phyloP scores from a whole-genome alignment of 2,329 filamentous ascomycete genomes.

The Fusarium setosum region DNA sequence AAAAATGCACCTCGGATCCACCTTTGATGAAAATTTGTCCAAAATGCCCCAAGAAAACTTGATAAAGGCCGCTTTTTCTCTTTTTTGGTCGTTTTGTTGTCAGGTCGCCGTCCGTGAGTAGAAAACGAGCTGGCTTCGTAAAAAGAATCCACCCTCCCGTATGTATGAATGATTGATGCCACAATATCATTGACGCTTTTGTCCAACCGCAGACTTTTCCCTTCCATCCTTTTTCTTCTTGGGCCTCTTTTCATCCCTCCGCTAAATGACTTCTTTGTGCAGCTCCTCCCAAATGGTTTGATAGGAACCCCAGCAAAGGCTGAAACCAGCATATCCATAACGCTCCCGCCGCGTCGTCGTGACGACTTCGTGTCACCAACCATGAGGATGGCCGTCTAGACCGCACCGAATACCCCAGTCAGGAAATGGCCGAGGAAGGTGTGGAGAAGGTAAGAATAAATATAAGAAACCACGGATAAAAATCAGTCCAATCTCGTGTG shows the following conservation, averaged over 20 bases:
- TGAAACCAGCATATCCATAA: not conserved
- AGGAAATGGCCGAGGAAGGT: not conserved
- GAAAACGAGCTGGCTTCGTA: not conserved
- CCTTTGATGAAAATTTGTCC: constrained; percentile 16
- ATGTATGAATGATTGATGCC: constrained; percentile 12
- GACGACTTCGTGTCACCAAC: not conserved
- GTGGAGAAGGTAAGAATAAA: not conserved
- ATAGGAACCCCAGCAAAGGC: not conserved
- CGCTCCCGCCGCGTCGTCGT: not conserved
- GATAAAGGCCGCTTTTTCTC: constrained; percentile 22
- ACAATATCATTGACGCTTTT: constrained; percentile 17
- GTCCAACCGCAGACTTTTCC: constrained; percentile 5
- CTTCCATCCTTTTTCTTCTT: constrained; percentile 2
- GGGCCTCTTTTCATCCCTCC: not conserved
- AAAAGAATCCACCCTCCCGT: constrained; percentile 5
- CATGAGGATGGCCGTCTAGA: not conserved
- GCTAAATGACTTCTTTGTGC: not conserved
- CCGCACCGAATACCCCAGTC: not conserved
- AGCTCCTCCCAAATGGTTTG: not conserved
- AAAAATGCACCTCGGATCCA: not conserved
- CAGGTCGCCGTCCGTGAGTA: constrained; percentile 19
- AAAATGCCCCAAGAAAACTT: constrained; percentile 13
- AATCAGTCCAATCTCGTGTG: constrained; percentile 19
- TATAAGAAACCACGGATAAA: not conserved
- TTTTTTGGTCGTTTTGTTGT: constrained; percentile 32